A percentile compares a stretch with the other conserved stretches of the same genome.
Evolutionary conservation across 345 rosid genomes (phyloP).

Genomic region (Anacardium occidentale): DNA sequence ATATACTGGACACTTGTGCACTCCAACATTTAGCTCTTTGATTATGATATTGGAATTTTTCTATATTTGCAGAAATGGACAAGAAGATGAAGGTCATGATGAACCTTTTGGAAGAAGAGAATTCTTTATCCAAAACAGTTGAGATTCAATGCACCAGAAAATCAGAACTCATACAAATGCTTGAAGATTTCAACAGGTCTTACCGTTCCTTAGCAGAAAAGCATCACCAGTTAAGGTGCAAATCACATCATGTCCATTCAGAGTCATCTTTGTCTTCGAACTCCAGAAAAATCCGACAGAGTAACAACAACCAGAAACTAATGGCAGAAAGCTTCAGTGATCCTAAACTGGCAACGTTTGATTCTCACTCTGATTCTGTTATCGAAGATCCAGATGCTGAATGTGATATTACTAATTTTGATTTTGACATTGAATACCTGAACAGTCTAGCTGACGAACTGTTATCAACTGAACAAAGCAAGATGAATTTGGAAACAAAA

Average conservation of each 20-base stretch:
- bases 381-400: slow-evolving; percentile 24
- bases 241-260: slow-evolving; percentile 13
- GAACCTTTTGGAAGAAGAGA: slow-evolving; percentile 29
- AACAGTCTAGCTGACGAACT: slow-evolving; percentile 22
- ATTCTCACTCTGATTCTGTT: slow-evolving; percentile 21
- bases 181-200: slow-evolving; percentile 37
- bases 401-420: slow-evolving; percentile 6
- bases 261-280: slow-evolving; percentile 18
- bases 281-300: neutral
- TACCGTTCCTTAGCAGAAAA: slow-evolving; percentile 36
- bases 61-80: slow-evolving; percentile 37
- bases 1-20: neutral
- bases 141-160: slow-evolving; percentile 13
- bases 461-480: slow-evolving; percentile 15
- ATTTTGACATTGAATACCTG: slow-evolving; percentile 18
- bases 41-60: neutral
- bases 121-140: neutral
- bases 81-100: slow-evolving; percentile 31
- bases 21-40: neutral
- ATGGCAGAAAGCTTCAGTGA: slow-evolving; percentile 13
- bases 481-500: slow-evolving; percentile 1
- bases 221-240: slow-evolving; percentile 32
- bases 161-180: slow-evolving; percentile 27
- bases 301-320: neutral
- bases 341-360: slow-evolving; percentile 16